Base-by-base conservation (phyloP, 2,329 filamentous ascomycete genomes). In the Ophiostoma tasmaniense region DNA sequence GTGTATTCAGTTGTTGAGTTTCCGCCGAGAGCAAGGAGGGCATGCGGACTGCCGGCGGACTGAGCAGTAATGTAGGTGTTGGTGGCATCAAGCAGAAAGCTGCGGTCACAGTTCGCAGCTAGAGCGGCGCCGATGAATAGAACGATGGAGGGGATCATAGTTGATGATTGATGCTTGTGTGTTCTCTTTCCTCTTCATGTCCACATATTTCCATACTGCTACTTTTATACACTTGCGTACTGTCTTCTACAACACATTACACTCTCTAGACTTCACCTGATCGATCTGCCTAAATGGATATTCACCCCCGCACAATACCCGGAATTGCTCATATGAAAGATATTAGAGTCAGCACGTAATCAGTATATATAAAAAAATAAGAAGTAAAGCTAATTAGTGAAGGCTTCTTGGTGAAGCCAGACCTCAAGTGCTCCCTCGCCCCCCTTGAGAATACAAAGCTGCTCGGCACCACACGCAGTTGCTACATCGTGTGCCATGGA, bases 401-500 rank as follows among this genome's bases (percentile, higher is more conserved):
- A 71, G 1, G 25, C 66, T 35, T 71, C 70, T 14, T 64, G 64
- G 39, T 71, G 70, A 55, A 68, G 61, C 70, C 70, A 70, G 50
- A 71, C 70, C 25, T 71, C 69, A 8, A 52, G 11, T 5, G 59
- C 64, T 2, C 67, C 59, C 6, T 37, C 30, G 3, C 52, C 50
- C 4, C 70, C 69, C 5, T 50, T 35, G n/a, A 68, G 37, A 45
- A 70, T 70, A 2, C 66, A 62, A 7, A 25, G 65, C 67, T 71
- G 70, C 13, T 66, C 70, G 1, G 45, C 14, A 55, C n/a, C 50
- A 3, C 50, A 55, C n/a, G 50, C 50, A 25, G 50, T 25, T 11
- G 50, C 50, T 10, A 55, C 50, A 55, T 55, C 50, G 11, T 55
- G 50, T 55, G 50, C 50, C 22, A 55, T 55, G n/a, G 50, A 55